Conservation (phyloP, 129 eudicot genomes). For the Flaveria bidentis region DNA sequence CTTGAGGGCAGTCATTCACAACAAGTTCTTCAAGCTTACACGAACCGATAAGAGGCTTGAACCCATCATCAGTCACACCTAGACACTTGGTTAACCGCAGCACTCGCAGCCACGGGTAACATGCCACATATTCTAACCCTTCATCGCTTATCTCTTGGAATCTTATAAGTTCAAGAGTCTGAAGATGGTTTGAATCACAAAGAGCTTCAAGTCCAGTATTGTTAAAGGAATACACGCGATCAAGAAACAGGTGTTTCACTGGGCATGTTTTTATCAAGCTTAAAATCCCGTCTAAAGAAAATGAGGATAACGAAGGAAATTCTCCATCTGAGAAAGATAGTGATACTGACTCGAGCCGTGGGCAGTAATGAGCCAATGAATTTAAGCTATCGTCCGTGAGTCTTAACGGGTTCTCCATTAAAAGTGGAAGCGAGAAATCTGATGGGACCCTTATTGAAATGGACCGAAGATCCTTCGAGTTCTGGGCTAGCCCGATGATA, state of each 20-base stretch:
- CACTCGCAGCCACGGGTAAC: conserved; percentile 40
- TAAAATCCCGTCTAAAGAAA: conserved; percentile 60
- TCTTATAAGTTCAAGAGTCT: conserved; percentile 59
- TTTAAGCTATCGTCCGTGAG: conserved; percentile 71
- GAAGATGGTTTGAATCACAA: conserved; percentile 50
- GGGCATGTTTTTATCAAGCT: conserved; percentile 55
- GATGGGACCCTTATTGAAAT: conserved; percentile 79
- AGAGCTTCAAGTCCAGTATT: conserved; percentile 83
- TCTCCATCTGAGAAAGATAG: conserved; percentile 69
- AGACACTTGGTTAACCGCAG: conserved; percentile 68
- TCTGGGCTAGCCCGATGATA: conserved; percentile 54
- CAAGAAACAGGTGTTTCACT: conserved; percentile 55
- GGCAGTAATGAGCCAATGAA: conserved; percentile 63
- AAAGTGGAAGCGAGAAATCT: conserved; percentile 59
- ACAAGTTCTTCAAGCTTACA: conserved; percentile 48
- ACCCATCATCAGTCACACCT: conserved; percentile 74
- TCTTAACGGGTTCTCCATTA: conserved; percentile 56
- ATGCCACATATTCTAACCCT: conserved; percentile 52
- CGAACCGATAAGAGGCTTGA: conserved; percentile 47
- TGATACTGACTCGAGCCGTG: conserved; percentile 54
- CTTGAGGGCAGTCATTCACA: conserved; percentile 79
- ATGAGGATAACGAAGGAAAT: conserved; percentile 64
- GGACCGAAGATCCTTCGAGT: conserved; percentile 54
- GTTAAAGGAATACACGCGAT: conserved; percentile 57
- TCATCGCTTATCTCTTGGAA: conserved; percentile 85